These are phyloP conservation scores for Botrytis medusae DNA, from an alignment of 2,329 filamentous ascomycete genomes.

Conservation along the genomic window DNA sequence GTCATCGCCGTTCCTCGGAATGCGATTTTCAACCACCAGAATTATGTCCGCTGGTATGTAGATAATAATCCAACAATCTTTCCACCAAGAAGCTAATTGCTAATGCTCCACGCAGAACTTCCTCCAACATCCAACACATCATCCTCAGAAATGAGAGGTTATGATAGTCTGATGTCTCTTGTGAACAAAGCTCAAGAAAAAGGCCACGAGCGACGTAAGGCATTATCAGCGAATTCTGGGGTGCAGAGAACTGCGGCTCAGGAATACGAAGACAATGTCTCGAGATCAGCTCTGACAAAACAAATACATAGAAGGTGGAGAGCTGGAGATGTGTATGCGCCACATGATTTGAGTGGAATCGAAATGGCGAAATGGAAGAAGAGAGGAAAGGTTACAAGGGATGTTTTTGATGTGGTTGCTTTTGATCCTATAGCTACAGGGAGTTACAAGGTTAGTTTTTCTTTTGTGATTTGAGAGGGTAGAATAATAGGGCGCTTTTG, in stretches of 20 bases:
- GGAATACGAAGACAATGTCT: constrained; percentile 5
- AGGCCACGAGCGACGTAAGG: background rate
- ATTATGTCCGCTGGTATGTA: constrained; percentile 32
- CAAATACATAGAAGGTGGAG: constrained; percentile 72
- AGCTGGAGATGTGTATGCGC: constrained; percentile 82
- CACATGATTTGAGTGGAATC: constrained; percentile 75
- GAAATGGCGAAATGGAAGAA: constrained; percentile 82
- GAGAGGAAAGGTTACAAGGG: constrained; percentile 54
- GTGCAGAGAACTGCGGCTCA: constrained; percentile 15
- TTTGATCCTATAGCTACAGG: constrained; percentile 77
- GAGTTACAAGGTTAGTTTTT: constrained; percentile 74
- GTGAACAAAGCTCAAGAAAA: background rate
- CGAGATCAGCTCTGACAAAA: constrained; percentile 51
- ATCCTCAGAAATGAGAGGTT: background rate
- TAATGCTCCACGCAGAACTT: background rate
- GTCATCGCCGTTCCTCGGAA: constrained; percentile 23
- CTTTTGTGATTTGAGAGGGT: background rate
- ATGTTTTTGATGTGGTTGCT: constrained; percentile 77
- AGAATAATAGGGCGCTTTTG: too few species aligned
- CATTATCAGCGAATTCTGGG: too few species aligned
- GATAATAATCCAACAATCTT: background rate
- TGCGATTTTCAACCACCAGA: constrained; percentile 35
- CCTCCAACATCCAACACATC: background rate
- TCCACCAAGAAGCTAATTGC: background rate
- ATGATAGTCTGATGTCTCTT: background rate